These are phyloP conservation scores for Globisporangium paddicum DNA, from an alignment of 352 stramenopile species.

Conservation along the genomic window DNA sequence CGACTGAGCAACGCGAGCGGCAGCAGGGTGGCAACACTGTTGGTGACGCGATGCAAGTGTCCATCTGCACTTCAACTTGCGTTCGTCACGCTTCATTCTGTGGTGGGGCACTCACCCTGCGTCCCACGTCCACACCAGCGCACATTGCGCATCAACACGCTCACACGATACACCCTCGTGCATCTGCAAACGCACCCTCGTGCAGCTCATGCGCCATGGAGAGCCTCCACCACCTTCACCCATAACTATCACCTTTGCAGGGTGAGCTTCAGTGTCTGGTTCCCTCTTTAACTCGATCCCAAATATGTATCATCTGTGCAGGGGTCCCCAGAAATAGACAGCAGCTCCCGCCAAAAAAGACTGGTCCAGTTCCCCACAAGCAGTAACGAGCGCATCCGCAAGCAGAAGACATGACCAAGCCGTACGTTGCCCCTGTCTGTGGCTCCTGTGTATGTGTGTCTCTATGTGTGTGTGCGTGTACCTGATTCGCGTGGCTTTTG, in stretches of 20 bases:
- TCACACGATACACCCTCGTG: not conserved
- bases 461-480: not conserved
- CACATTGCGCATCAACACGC: not conserved
- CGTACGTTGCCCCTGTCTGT: constrained; percentile 19
- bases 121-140: too few species aligned
- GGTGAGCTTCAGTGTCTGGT: not conserved
- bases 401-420: constrained; percentile 20
- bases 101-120: not conserved
- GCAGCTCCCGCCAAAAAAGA: constrained; percentile 1
- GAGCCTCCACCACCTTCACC: not conserved
- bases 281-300: not conserved
- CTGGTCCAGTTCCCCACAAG: not conserved
- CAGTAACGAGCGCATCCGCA: not conserved
- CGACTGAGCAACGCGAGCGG: not conserved
- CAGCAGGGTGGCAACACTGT: not conserved
- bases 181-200: not conserved
- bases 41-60: not conserved
- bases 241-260: not conserved
- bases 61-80: not conserved
- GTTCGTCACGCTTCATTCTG: not conserved
- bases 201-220: not conserved
- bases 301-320: not conserved
- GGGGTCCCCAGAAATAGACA: constrained; percentile 1
- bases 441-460: not conserved
- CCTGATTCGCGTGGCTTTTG: not conserved